These are phyloP conservation scores for Hygrocybe coccinea DNA, from an alignment of 768 basidiomycete species.

Conservation along the genomic window DNA sequence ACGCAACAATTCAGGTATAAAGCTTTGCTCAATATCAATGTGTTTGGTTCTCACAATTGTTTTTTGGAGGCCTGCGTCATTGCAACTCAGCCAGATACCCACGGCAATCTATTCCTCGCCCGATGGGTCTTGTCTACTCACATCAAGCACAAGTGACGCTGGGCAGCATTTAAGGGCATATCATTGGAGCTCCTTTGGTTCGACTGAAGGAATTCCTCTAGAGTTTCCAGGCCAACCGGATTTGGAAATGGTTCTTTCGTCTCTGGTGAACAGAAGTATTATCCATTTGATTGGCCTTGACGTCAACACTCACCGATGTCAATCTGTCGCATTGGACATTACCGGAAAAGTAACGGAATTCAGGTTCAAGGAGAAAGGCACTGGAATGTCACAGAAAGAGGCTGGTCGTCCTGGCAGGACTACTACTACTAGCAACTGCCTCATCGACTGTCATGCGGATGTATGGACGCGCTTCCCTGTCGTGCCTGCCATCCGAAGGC, in stretches of 20 bases:
- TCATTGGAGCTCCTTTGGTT: constrained; percentile 57
- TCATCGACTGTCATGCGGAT: no score
- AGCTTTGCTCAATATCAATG: constrained; percentile 6
- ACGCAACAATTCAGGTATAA: constrained; percentile 53
- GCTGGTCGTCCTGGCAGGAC: constrained; percentile 36
- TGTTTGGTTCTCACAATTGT: constrained; percentile 38
- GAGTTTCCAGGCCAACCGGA: constrained; percentile 22
- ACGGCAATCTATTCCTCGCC: constrained; percentile 41
- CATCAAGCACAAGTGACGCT: constrained; percentile 22
- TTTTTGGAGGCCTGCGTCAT: constrained; percentile 39
- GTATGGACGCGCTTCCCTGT: constrained; percentile 62
- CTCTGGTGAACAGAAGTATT: constrained; percentile 38
- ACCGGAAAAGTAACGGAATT: constrained; percentile 54
- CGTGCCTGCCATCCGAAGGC: constrained; percentile 45
- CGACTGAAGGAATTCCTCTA: constrained; percentile 40
- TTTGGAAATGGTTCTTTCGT: constrained; percentile 36
- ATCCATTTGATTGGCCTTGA: constrained; percentile 44
- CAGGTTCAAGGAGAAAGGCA: constrained; percentile 46
- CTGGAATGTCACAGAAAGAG: constrained; percentile 8
- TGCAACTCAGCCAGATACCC: constrained; percentile 36
- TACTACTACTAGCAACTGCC: constrained; percentile 50
- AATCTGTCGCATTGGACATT: constrained; percentile 47
- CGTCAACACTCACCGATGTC: constrained; percentile 24
- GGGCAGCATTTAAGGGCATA: constrained; percentile 34
- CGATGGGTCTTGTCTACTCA: constrained; percentile 50